Percentiles rank a stretch among this genome's conserved stretches.
Evolutionary conservation across 1,284 basidiomycete species (phyloP).

Genomic region (Naganishia liquefaciens): DNA sequence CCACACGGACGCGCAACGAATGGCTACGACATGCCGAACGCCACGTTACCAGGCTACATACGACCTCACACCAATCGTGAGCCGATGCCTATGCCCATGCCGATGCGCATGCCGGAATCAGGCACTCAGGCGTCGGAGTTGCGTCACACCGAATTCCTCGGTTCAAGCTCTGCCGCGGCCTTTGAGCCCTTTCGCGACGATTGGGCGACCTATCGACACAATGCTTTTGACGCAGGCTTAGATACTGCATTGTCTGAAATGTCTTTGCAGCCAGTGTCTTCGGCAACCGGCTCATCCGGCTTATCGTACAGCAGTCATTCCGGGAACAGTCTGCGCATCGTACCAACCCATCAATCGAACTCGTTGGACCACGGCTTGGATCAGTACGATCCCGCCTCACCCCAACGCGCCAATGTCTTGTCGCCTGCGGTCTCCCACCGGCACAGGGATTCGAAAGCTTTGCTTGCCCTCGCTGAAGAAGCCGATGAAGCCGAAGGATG

Average conservation of each 20-base stretch:
- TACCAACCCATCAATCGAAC: slow-evolving; percentile 17
- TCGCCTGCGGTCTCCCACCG: slow-evolving; percentile 18
- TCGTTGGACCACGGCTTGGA: slow-evolving; percentile 4
- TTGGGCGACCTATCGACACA: slow-evolving; percentile 19
- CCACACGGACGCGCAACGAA: neutral
- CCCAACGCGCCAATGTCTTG: slow-evolving; percentile 12
- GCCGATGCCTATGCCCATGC: slow-evolving; percentile 8
- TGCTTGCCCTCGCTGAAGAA: slow-evolving; percentile 52
- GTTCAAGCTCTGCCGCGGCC: neutral
- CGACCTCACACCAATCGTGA: neutral
- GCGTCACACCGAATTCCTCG: neutral
- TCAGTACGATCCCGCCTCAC: slow-evolving; percentile 2
- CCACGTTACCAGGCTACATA: neutral
- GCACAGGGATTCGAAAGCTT: slow-evolving; percentile 48
- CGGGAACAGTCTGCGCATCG: slow-evolving; percentile 8
- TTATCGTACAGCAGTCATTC: slow-evolving; percentile 18
- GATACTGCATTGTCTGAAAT: slow-evolving; percentile 15
- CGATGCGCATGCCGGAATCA: neutral
- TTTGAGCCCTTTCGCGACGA: slow-evolving; percentile 25
- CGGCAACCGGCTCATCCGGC: slow-evolving; percentile 10
- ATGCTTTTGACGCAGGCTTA: neutral
- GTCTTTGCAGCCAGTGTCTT: slow-evolving; percentile 12
- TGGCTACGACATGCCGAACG: slow-evolving; percentile 4
- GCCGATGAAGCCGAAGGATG: slow-evolving; percentile 53
- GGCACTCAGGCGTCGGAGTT: neutral